A percentile compares a stretch with the other conserved stretches of the same genome.
Conservation (phyloP, 2,329 filamentous ascomycete species). For the Fusarium sp. region DNA sequence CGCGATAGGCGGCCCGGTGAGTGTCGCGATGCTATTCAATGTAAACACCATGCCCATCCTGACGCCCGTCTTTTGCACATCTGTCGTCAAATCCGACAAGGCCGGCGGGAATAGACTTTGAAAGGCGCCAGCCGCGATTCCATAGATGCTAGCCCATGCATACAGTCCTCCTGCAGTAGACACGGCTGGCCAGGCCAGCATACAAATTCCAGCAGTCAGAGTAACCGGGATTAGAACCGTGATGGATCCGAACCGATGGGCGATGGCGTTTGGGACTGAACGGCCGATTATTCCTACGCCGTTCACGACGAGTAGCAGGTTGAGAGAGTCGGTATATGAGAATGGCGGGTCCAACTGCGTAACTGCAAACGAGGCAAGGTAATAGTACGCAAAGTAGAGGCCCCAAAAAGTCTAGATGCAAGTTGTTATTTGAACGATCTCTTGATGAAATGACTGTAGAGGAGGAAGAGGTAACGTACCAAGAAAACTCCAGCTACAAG, state of each 20-base stretch:
- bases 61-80: neutral
- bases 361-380: neutral
- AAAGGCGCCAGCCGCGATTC: neutral
- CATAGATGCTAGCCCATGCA: neutral
- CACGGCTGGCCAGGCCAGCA: neutral
- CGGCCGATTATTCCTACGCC: neutral
- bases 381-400: neutral
- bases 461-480: neutral
- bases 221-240: neutral
- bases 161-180: neutral
- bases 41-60: conserved; percentile 1
- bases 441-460: too few species aligned
- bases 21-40: neutral
- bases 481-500: neutral
- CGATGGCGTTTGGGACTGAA: neutral
- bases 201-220: neutral
- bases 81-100: neutral
- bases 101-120: neutral
- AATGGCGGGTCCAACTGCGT: neutral
- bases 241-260: neutral
- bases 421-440: neutral
- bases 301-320: neutral
- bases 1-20: neutral
- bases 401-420: neutral
- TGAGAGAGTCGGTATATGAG: neutral